Evolutionary conservation across 768 basidiomycete species (phyloP), one percentile per base, ranked within the genome.

Genomic region (Russula lepida): DNA sequence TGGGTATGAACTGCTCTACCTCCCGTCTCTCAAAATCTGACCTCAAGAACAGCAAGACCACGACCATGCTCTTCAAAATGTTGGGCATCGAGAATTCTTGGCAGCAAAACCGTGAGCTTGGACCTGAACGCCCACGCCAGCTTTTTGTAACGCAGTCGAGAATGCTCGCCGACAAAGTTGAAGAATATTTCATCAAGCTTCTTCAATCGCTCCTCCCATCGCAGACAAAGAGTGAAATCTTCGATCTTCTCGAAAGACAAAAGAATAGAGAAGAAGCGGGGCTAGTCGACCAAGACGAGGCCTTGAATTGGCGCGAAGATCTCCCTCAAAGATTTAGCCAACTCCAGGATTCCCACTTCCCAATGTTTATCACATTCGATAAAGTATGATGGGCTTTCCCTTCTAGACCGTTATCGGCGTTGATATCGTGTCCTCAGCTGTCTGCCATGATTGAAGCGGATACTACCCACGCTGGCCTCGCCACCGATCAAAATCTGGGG

Each of bases 31-130:
- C 23, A 27, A 23, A n/a, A 17, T 25, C 39, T 39, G 21, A 48
- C 27, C 19, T 23, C n/a, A 43, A 3, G 15, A 28, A 1, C 66
- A 87, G 87, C 1, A 88, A 88, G 76, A 89, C 85, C 0, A 89
- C 88, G 0, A 85, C 86, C 0, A 87, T 89, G 81, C 73, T 89
- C 0, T 86, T 84, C 75, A 88, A 86, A 70, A 88, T 89, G 81
- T 74, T 88, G 4, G 78, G 80, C 4, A 80, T 87, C 4, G 84
- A 89, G 64, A 73, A 79, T 23, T 75, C 80, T 13, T 84, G 78
- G 72, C 70, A 79, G 39, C 60, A 75, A 33, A 71, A 69, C 13
- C 64, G 70, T 4, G 69, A 75, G 44, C 67, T 72, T 0, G 81
- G 79, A 66, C 81, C 84, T 1, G 57, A 63, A 8, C 57, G 56